Base-by-base conservation (phyloP, 129 eudicot genomes). In the Cynara cardunculus region DNA sequence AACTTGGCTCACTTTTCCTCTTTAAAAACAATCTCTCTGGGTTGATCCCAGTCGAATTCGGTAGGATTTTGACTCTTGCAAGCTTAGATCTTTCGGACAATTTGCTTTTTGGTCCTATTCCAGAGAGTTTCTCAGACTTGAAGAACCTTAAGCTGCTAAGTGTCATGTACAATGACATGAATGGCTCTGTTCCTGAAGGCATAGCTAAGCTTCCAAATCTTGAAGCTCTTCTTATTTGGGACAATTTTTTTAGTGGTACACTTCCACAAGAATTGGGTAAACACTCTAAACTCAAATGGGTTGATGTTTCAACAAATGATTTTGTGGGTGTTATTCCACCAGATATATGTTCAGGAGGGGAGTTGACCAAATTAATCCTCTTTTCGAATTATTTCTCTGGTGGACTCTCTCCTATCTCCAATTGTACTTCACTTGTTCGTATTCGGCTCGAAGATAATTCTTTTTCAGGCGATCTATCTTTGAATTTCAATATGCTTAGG, bases 71-170 rank as follows among this genome's bases (percentile, higher is more conserved):
- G 53, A 65, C 79, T 30, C 97, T 95, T 69, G 77, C 83, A 75
- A 95, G 91, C 74, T 81, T 95, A 83, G 99, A 95, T 90, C 95
- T 95, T 95, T 95, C 99, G 12, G 99, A 95, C 59, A 95, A 95
- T 75, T 69, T 79, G 16, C 92, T 95, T 78, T 83, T 91, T 70
- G 99, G 99, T 30, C 86, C 86, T 8, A 90, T 95, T 65, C 99
- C 99, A 7, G 87, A 75, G 18, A 88, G 94, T 71, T 92, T 92
- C 78, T 88, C 97, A 0, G 87, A 89, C 71, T 71, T 95, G 84
- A 81, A 85, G 41, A 92, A 82, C 75, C 87, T 95, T 24, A 89
- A 72, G 37, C 73, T 95, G 88, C 80, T 95, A n/a, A 95, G 99
- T 71, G 87, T 95, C 34, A 89, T 95, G 94, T 90, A 82, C 74